A percentile compares a stretch with the other conserved stretches of the same genome.
These are phyloP conservation scores for Brettanomyces custersianus DNA, from an alignment of 805 yeast genomes.

Conservation along the genomic window DNA sequence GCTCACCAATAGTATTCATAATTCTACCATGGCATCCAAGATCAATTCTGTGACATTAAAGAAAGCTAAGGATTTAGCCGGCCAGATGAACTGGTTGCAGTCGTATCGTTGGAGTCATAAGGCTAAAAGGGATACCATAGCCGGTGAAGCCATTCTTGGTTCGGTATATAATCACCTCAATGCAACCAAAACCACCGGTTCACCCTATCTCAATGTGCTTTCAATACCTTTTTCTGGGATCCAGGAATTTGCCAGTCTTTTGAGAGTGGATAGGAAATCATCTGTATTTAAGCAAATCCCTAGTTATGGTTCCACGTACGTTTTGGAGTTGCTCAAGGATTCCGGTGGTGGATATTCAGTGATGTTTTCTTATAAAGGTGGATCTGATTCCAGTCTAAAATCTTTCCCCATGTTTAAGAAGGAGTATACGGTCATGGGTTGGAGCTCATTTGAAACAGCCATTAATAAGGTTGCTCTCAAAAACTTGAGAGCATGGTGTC, in stretches of 20 bases:
- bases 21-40: conserved; percentile 25
- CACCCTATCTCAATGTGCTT: conserved; percentile 32
- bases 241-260: conserved; percentile 30
- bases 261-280: conserved; percentile 25
- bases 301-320: conserved; percentile 35
- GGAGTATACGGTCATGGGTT: conserved; percentile 23
- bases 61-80: conserved; percentile 29
- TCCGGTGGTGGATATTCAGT: conserved; percentile 25
- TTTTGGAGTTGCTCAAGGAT: conserved; percentile 33
- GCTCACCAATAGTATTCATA: conserved; percentile 32
- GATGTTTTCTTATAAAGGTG: conserved; percentile 38
- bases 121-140: conserved; percentile 27
- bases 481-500: conserved; percentile 30
- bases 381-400: conserved; percentile 28
- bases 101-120: conserved; percentile 23
- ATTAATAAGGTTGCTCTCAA: conserved; percentile 21
- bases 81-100: conserved; percentile 30
- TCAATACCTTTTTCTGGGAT: conserved; percentile 39
- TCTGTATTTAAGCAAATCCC: conserved; percentile 38
- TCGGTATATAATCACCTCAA: conserved; percentile 27
- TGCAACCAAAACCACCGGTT: conserved; percentile 25
- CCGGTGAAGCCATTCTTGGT: conserved; percentile 34
- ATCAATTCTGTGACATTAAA: conserved; percentile 24
- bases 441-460: conserved; percentile 26
- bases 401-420: conserved; percentile 31